phyloP scores from a whole-genome alignment of 345 rosid genomes.

The Rhizophora mangle region DNA sequence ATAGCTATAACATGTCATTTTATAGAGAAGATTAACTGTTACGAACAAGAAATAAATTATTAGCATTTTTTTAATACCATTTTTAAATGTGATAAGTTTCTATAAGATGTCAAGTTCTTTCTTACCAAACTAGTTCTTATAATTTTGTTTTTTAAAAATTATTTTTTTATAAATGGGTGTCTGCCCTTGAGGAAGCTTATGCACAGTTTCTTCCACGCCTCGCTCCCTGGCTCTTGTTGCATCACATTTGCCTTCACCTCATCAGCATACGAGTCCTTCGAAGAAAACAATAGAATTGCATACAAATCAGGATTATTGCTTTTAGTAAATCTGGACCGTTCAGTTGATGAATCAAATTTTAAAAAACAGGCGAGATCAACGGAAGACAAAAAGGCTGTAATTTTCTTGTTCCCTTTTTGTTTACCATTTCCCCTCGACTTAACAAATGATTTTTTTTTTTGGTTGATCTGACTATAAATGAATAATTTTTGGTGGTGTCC shows the following conservation, averaged over 20 bases:
- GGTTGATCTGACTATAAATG: too few species aligned
- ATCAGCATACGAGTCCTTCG: conserved; percentile 44
- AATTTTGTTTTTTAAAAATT: not conserved
- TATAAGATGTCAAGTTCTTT: not conserved
- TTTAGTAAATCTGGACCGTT: not conserved
- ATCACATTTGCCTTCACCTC: conserved; percentile 41
- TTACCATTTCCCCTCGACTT: too few species aligned
- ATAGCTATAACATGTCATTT: too few species aligned
- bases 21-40: too few species aligned
- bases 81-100: too few species aligned
- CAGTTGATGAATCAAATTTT: not conserved
- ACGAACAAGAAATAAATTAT: too few species aligned
- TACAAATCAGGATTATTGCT: not conserved
- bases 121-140: too few species aligned
- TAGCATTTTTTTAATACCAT: too few species aligned
- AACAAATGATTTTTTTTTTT: too few species aligned
- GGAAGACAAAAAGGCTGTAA: too few species aligned
- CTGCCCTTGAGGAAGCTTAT: conserved; percentile 54
- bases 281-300: not conserved
- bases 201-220: conserved; percentile 56
- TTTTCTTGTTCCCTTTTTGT: too few species aligned
- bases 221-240: conserved; percentile 42
- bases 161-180: not conserved
- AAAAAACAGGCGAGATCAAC: not conserved
- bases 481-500: not conserved